phyloP scores from a whole-genome alignment of 208 protist species.

The Leishmania tarentolae region DNA sequence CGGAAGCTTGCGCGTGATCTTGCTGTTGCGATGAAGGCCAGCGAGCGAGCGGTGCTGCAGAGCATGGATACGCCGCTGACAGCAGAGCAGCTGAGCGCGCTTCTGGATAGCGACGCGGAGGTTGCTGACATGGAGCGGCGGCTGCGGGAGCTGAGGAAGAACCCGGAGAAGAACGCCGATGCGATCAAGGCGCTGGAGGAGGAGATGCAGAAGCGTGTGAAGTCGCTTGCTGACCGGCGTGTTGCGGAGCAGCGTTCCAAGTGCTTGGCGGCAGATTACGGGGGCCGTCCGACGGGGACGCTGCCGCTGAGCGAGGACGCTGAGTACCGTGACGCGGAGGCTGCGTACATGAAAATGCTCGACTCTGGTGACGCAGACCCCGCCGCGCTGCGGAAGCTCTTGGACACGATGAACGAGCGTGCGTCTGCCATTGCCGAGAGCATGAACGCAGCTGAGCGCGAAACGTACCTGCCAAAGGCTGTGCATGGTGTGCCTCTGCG shows the following conservation, averaged over 20 bases:
- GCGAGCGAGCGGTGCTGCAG: slow-evolving; percentile 25
- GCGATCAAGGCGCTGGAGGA: slow-evolving; percentile 44
- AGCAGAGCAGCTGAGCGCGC: slow-evolving; percentile 1
- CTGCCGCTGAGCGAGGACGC: slow-evolving; percentile 53
- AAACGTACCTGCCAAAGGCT: slow-evolving; percentile 40
- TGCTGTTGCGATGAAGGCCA: slow-evolving; percentile 23
- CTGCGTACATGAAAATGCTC: slow-evolving; percentile 33
- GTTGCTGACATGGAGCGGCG: slow-evolving; percentile 34
- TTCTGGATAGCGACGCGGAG: slow-evolving; percentile 37
- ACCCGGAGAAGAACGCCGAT: slow-evolving; percentile 35
- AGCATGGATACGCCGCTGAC: neutral
- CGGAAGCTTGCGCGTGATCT: slow-evolving; percentile 41
- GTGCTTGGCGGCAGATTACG: slow-evolving; percentile 43
- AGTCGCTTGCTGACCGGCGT: slow-evolving; percentile 16
- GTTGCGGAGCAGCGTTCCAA: slow-evolving; percentile 18
- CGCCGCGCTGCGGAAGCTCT: slow-evolving; percentile 32
- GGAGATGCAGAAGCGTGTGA: slow-evolving; percentile 36
- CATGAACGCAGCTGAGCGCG: slow-evolving; percentile 49
- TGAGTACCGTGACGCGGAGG: slow-evolving; percentile 44
- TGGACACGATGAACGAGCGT: slow-evolving; percentile 41
- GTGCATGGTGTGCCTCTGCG: slow-evolving; percentile 49
- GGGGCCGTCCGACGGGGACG: slow-evolving; percentile 35
- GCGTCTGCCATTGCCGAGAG: slow-evolving; percentile 49
- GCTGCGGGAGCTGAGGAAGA: slow-evolving; percentile 45
- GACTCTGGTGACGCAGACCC: slow-evolving; percentile 27